These are phyloP conservation scores for Psilocybe azurescens DNA, from an alignment of 768 basidiomycete species.

Conservation along the genomic window DNA sequence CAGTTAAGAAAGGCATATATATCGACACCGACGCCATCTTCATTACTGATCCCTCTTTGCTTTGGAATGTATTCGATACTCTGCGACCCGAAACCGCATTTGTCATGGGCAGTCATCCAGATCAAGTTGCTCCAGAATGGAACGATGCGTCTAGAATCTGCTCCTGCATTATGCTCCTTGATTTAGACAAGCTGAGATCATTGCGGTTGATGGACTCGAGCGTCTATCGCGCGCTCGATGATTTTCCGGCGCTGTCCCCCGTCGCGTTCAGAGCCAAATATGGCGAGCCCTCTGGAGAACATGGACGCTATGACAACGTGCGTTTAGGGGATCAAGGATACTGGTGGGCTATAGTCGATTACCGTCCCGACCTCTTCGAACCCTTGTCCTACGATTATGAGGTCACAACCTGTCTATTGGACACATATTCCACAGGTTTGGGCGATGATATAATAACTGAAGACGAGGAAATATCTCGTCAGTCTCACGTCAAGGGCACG, in stretches of 20 bases:
- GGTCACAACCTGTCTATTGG: conserved; percentile 52
- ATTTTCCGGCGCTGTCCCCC: conserved; percentile 40
- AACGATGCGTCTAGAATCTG: conserved; percentile 52
- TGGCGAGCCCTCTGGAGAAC: conserved; percentile 39
- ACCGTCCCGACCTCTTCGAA: conserved; percentile 44
- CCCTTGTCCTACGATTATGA: conserved; percentile 53
- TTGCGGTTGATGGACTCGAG: conserved; percentile 53
- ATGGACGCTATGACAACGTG: conserved; percentile 46
- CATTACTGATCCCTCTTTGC: conserved; percentile 48
- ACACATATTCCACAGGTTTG: conserved; percentile 48
- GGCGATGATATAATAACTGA: conserved; percentile 43
- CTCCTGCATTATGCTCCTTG: conserved; percentile 58
- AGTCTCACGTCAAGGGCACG: conserved; percentile 40
- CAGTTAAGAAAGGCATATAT: conserved; percentile 50
- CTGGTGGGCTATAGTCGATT: conserved; percentile 58
- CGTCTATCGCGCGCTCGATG: conserved; percentile 36
- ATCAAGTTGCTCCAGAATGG: conserved; percentile 45
- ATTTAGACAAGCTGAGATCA: conserved; percentile 47
- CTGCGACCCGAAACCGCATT: conserved; percentile 41
- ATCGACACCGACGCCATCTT: conserved; percentile 59
- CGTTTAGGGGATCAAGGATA: conserved; percentile 58
- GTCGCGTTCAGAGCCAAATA: conserved; percentile 49
- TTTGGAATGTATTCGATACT: conserved; percentile 46
- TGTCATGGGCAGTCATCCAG: conserved; percentile 50
- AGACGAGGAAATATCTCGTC: conserved; percentile 38